Evolutionary conservation across 768 basidiomycete genomes (phyloP).

Genomic region (Boletus vermiculosoides): DNA sequence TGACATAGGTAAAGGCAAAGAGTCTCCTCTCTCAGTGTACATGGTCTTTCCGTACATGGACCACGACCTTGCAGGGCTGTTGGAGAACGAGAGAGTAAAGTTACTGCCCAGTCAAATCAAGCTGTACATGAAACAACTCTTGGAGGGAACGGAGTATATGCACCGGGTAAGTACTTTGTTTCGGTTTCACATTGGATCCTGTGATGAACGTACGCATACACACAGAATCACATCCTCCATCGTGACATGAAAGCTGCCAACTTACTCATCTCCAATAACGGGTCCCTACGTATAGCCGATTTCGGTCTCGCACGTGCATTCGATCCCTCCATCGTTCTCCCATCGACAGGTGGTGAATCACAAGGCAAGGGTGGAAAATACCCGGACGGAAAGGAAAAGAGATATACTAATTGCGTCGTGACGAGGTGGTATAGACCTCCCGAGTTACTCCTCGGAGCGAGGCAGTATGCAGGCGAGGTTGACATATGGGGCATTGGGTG

Average conservation of each 20-base stretch:
- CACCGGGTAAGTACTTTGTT: constrained; percentile 66
- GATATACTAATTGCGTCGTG: constrained; percentile 95
- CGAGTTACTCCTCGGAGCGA: constrained; percentile 84
- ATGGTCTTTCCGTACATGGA: constrained; percentile 99
- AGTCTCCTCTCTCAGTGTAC: constrained; percentile 77
- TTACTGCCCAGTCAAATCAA: constrained; percentile 86
- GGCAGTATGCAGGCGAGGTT: constrained; percentile 89
- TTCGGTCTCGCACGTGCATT: constrained; percentile 92
- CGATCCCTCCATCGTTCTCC: constrained; percentile 49
- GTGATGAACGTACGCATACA: constrained; percentile 10
- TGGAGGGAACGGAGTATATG: constrained; percentile 97
- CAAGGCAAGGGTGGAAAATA: constrained; percentile 30
- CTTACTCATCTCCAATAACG: constrained; percentile 85
- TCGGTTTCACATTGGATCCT: background rate
- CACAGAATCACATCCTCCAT: constrained; percentile 91
- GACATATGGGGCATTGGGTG: constrained; percentile 99
- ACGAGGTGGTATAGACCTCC: constrained; percentile 95
- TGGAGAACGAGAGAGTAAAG: constrained; percentile 89
- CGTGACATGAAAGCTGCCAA: constrained; percentile 99
- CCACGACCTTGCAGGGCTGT: constrained; percentile 91
- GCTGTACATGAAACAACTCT: constrained; percentile 90
- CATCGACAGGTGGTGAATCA: constrained; percentile 17
- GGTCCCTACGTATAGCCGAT: constrained; percentile 86
- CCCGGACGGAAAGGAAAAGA: constrained; percentile 52
- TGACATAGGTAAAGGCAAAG: constrained; percentile 49